Evolutionary conservation across 2,329 filamentous ascomycete genomes (phyloP), one percentile per base, ranked within the genome.

Genomic region (Pseudophaeomoniella oleicola): DNA sequence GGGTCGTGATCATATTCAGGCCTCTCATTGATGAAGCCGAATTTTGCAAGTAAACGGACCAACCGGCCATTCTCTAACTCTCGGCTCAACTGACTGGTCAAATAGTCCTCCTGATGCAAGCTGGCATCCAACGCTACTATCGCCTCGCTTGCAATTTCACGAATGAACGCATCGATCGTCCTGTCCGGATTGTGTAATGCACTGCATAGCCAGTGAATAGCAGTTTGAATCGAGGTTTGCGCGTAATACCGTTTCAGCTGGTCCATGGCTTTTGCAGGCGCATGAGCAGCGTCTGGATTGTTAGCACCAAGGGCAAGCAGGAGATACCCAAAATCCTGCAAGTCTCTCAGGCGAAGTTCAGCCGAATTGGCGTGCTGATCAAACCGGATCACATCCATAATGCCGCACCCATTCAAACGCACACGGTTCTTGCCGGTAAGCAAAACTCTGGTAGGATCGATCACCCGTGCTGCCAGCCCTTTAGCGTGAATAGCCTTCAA

Each of bases 41-140:
- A 65, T 55, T 98, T 98, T 50, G 86, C 67, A 40, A 82, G 59
- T 10, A 93, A 65, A 12, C 90, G 81, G 17, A 85, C 80, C 1
- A 92, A 60, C 10, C 90, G 77, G 6, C 80, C 87, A 48, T 96
- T 96, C 54, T 96, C 90, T 4, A 96, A 70, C 55, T 94, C 88
- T 27, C 78, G 72, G 46, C 70, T 75, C 16, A 96, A 65, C 36
- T 83, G 75, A 12, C 72, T 76, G 27, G 69, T 78, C 13, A 86
- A 64, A 11, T 78, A 74, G 53, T 98, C 90, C 39, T 81, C 71
- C 22, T 76, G 68, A 45, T 90, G 86, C n/a, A 90, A 71, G 5
- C 75, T 72, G 40, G 77, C 79, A 55, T 94, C 83, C 42, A 92
- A 75, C 1, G 77, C 72, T 4, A 77, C 70, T 32, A 83, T 71